Conservation (phyloP, 768 basidiomycete species). For the Boletales sp. region DNA sequence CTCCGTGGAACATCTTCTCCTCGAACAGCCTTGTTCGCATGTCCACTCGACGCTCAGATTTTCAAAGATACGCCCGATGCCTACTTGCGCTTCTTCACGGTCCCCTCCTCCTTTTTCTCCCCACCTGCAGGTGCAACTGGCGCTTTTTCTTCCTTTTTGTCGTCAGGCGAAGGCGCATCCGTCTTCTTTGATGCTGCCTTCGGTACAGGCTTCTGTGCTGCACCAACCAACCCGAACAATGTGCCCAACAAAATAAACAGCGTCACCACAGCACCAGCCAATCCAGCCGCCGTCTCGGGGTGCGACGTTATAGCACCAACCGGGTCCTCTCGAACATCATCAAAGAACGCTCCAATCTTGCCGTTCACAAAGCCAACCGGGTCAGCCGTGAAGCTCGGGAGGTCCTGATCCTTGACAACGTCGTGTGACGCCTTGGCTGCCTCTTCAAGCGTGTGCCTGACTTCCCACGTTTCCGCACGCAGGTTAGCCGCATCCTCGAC, state of each 20-base stretch:
- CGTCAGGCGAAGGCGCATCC: conserved; percentile 59
- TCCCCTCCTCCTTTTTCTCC: conserved; percentile 66
- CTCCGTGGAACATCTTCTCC: too few species aligned
- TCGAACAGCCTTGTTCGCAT: not conserved
- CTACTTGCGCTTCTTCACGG: conserved; percentile 75
- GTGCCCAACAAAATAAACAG: conserved; percentile 83
- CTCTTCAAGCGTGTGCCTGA: conserved; percentile 85
- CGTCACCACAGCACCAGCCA: conserved; percentile 71
- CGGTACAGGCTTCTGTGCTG: conserved; percentile 62
- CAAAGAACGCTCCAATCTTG: conserved; percentile 78
- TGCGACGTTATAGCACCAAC: conserved; percentile 80
- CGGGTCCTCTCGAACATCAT: conserved; percentile 72
- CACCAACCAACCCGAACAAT: conserved; percentile 75
- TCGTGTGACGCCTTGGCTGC: conserved; percentile 42
- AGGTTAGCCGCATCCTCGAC: conserved; percentile 78
- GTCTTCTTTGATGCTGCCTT: conserved; percentile 75
- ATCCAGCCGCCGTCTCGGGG: conserved; percentile 81
- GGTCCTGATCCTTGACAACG: conserved; percentile 42
- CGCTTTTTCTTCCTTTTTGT: conserved; percentile 61
- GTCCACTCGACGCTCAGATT: conserved; percentile 8
- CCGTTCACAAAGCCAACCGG: conserved; percentile 78
- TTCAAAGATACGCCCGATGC: conserved; percentile 2
- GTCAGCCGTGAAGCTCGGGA: conserved; percentile 60
- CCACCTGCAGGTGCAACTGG: conserved; percentile 73
- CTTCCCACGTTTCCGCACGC: conserved; percentile 83